A percentile compares a stretch with the other conserved stretches of the same genome.
Evolutionary conservation across 768 basidiomycete genomes (phyloP).

Genomic region (Agrocybe chaxingu): DNA sequence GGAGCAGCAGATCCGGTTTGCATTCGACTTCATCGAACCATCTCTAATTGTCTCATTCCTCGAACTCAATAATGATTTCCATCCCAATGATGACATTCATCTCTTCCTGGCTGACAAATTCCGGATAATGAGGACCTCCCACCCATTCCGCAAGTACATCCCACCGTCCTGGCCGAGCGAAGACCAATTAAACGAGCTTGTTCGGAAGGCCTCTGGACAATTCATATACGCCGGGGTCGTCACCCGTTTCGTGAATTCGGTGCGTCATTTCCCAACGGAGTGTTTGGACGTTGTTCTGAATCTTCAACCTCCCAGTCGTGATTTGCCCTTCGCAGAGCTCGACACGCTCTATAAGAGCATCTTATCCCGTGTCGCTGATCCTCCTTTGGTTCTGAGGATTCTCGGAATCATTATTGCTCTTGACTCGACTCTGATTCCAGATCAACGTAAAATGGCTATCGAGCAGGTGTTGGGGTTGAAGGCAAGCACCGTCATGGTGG

Average conservation of each 20-base stretch:
- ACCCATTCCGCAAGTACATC: background rate
- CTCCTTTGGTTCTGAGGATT: too few species aligned
- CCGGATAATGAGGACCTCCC: background rate
- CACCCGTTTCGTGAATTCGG: background rate
- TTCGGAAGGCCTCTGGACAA: slow-evolving; percentile 5
- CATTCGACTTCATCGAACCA: background rate
- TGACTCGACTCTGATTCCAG: too few species aligned
- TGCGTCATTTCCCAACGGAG: too few species aligned
- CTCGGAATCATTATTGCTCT: too few species aligned
- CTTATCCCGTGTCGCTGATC: too few species aligned
- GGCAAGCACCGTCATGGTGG: too few species aligned
- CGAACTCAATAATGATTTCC: background rate
- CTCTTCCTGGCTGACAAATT: background rate
- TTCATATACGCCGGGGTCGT: slow-evolving; percentile 9
- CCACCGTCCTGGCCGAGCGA: background rate
- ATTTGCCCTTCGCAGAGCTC: too few species aligned
- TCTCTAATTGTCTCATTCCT: background rate
- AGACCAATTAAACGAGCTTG: background rate
- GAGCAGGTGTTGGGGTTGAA: too few species aligned
- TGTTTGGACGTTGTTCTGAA: too few species aligned
- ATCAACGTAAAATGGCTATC: too few species aligned
- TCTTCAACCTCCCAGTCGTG: too few species aligned
- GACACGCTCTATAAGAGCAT: too few species aligned
- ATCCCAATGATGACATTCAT: slow-evolving; percentile 1
- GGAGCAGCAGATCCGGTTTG: background rate